Evolutionary conservation across 441 rosid species (phyloP), one percentile per base, ranked within the genome.

Genomic region (Syzygium syzygioides): DNA sequence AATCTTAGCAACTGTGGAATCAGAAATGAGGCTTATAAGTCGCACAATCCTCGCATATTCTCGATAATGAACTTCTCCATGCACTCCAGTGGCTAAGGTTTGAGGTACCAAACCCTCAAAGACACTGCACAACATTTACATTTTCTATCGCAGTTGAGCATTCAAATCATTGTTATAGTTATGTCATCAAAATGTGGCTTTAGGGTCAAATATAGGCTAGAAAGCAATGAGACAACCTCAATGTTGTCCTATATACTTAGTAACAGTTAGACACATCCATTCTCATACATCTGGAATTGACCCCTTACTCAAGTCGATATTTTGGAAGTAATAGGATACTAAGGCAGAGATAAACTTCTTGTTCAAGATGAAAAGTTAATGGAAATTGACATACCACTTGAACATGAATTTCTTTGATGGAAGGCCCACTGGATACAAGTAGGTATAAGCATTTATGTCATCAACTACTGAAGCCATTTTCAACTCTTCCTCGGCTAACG

Each of bases 361-460:
- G 86, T 55, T 79, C 57, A 68, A 86, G 80, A 37, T 62, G 54
- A 34, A 79, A 59, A 54, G 79, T 54, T 85, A 18, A 60, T 54
- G 87, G 86, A 26, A 85, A 76, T 88, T 18, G 87, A 88, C 93
- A 55, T 87, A 97, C 99, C 99, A 97, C 93, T 95, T 95, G 93
- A 97, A 95, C 90, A 90, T 86, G 79, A 96, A 94, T 85, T 95
- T 95, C 89, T 94, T 90, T 83, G 98, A 92, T 60, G 97, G 97
- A 88, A 90, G 89, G 76, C 94, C 95, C 84, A 91, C 50, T 11
- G 98, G 99, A 86, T 96, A 97, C 88, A 92, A 91, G 91, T 96
- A 96, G 87, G 98, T 90, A 90, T 95, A 97, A 80, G 98, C 96
- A 93, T 97, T 97, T 79, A 94, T 94, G 64, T 95, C 97, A 93